phyloP scores from a whole-genome alignment of 768 basidiomycete species.

The Suillus fuscotomentosus region DNA sequence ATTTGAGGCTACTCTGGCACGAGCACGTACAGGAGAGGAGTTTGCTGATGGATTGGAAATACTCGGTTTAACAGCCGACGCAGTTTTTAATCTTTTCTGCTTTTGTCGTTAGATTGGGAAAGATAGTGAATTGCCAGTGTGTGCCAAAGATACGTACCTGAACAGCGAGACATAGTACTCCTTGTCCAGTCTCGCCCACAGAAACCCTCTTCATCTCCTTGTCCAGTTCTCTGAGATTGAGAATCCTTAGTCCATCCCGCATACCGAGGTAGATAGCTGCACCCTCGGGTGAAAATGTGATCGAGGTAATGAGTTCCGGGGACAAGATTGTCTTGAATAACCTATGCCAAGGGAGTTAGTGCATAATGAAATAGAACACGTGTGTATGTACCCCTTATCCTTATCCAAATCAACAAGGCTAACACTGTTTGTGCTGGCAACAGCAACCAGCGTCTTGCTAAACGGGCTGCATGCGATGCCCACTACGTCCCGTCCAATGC shows the following conservation, averaged over 20 bases:
- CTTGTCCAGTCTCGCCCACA: slow-evolving; percentile 46
- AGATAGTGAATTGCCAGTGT: too few relatives aligned
- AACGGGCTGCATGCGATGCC: slow-evolving; percentile 68
- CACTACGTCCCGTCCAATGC: slow-evolving; percentile 46
- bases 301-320: slow-evolving; percentile 53
- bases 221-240: slow-evolving; percentile 66
- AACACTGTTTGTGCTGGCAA: slow-evolving; percentile 52
- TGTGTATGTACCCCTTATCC: slow-evolving; percentile 56
- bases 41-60: slow-evolving; percentile 12
- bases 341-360: slow-evolving; percentile 31
- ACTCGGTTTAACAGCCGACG: neutral
- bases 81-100: slow-evolving; percentile 17
- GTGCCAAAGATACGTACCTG: slow-evolving; percentile 42
- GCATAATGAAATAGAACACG: neutral
- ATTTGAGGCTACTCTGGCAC: slow-evolving; percentile 8
- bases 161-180: slow-evolving; percentile 53
- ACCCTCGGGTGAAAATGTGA: slow-evolving; percentile 69
- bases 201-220: slow-evolving; percentile 56
- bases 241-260: slow-evolving; percentile 56
- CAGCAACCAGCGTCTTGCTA: slow-evolving; percentile 69
- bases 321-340: slow-evolving; percentile 58
- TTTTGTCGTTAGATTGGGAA: neutral
- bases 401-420: slow-evolving; percentile 71
- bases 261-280: slow-evolving; percentile 67
- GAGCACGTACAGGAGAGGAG: slow-evolving; percentile 9